Conservation (phyloP, 2,329 filamentous ascomycete species). For the Aspergillus sp. region DNA sequence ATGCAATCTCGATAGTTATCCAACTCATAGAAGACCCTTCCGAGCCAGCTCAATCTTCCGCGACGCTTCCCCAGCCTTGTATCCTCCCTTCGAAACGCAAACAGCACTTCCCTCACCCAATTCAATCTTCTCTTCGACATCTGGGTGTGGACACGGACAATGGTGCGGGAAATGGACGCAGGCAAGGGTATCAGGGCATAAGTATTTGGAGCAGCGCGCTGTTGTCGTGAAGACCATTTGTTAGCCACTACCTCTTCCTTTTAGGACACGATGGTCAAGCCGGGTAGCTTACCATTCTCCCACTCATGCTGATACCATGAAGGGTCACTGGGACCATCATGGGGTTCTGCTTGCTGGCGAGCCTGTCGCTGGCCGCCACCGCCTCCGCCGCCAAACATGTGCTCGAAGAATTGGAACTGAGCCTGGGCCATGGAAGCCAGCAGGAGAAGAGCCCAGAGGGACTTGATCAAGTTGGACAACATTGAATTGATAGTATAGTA, state of each 20-base stretch:
- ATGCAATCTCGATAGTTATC: not conserved
- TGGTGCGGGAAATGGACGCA: slow-evolving; percentile 97
- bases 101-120: slow-evolving; percentile 44
- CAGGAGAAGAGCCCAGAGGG: slow-evolving; percentile 47
- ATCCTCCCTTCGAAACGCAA: slow-evolving; percentile 45
- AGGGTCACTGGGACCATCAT: slow-evolving; percentile 78
- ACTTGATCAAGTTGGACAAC: slow-evolving; percentile 19
- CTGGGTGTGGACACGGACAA: slow-evolving; percentile 81
- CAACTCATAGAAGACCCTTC: slow-evolving; percentile 40
- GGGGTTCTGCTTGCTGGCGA: slow-evolving; percentile 52
- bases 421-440: slow-evolving; percentile 56
- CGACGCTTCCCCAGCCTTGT: slow-evolving; percentile 39
- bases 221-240: slow-evolving; percentile 1
- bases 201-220: slow-evolving; percentile 88
- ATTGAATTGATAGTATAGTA: slow-evolving; percentile 12
- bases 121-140: slow-evolving; percentile 69
- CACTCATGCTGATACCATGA: slow-evolving; percentile 69
- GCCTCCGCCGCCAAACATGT: slow-evolving; percentile 73
- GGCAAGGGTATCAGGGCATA: slow-evolving; percentile 87
- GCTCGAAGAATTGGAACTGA: slow-evolving; percentile 96
- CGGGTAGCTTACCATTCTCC: slow-evolving; percentile 27
- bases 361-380: slow-evolving; percentile 33
- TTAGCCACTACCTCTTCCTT: slow-evolving; percentile 18
- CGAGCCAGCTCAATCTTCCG: slow-evolving; percentile 46
- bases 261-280: not conserved